These are phyloP conservation scores for Pulicaria dysenterica DNA, from an alignment of 129 eudicot genomes.

Conservation along the genomic window DNA sequence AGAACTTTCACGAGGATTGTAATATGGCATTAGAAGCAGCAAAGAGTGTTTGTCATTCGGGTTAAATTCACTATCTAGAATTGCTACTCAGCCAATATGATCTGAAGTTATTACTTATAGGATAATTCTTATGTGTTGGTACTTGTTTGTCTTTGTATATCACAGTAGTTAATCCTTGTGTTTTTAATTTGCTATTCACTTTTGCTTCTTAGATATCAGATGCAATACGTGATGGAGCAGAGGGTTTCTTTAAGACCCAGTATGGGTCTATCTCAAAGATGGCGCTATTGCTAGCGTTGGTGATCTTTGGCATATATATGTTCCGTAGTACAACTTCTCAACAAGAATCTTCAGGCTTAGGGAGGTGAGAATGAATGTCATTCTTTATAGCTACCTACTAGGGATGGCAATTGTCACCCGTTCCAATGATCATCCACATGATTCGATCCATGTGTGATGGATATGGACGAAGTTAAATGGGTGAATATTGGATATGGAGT, in stretches of 20 bases:
- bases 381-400: neutral
- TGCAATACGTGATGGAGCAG: slow-evolving; percentile 99
- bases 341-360: slow-evolving; percentile 84
- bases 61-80: slow-evolving; percentile 2
- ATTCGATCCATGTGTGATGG: too few species aligned
- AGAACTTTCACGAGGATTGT: too few species aligned
- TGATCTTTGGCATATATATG: slow-evolving; percentile 79
- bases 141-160: slow-evolving; percentile 5
- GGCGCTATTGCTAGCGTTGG: slow-evolving; percentile 83
- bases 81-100: slow-evolving; percentile 2
- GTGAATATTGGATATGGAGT: too few species aligned
- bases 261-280: slow-evolving; percentile 92
- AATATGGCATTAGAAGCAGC: neutral
- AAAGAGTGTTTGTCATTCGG: neutral
- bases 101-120: neutral
- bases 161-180: slow-evolving; percentile 7
- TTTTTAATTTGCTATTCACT: slow-evolving; percentile 7
- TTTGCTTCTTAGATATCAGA: slow-evolving; percentile 74
- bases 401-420: too few species aligned
- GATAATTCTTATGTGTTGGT: slow-evolving; percentile 4
- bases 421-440: too few species aligned
- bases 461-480: too few species aligned
- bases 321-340: slow-evolving; percentile 83
- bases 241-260: slow-evolving; percentile 94
- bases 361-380: slow-evolving; percentile 60